These are phyloP conservation scores for Cerrena zonata DNA, from an alignment of 1,284 basidiomycete genomes.

Conservation along the genomic window DNA sequence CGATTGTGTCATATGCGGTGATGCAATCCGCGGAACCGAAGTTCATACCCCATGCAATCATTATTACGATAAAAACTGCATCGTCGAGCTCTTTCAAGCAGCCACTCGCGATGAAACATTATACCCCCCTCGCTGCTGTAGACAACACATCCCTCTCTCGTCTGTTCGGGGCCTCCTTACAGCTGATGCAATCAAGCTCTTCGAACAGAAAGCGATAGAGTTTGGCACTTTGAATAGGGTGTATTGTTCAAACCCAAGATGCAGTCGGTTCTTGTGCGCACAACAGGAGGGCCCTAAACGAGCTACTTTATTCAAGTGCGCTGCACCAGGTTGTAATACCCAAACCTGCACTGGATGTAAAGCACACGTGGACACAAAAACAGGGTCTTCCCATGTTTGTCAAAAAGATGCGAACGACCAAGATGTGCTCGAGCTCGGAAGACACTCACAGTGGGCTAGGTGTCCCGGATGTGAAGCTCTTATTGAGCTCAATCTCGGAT, in stretches of 20 bases:
- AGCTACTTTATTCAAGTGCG: slow-evolving; percentile 18
- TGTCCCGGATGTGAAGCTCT: slow-evolving; percentile 39
- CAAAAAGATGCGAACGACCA: slow-evolving; percentile 21
- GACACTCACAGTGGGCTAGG: slow-evolving; percentile 35
- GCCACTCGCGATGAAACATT: slow-evolving; percentile 37
- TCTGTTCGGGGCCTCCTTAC: slow-evolving; percentile 27
- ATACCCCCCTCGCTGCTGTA: slow-evolving; percentile 43
- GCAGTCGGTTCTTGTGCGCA: slow-evolving; percentile 39
- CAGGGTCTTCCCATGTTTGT: slow-evolving; percentile 19
- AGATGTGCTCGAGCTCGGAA: slow-evolving; percentile 29
- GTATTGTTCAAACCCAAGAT: slow-evolving; percentile 37
- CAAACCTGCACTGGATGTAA: slow-evolving; percentile 34
- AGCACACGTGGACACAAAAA: slow-evolving; percentile 15
- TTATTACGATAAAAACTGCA: slow-evolving; percentile 35
- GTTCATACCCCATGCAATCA: slow-evolving; percentile 35
- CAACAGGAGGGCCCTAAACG: slow-evolving; percentile 14
- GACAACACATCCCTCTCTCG: slow-evolving; percentile 27
- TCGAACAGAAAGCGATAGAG: slow-evolving; percentile 30
- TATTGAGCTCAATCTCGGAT: slow-evolving; percentile 38
- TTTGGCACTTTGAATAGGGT: slow-evolving; percentile 34
- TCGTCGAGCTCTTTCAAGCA: slow-evolving; percentile 33
- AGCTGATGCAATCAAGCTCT: slow-evolving; percentile 19
- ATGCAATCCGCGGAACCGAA: slow-evolving; percentile 27
- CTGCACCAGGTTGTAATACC: slow-evolving; percentile 21
- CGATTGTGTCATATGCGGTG: slow-evolving; percentile 35